Evolutionary conservation across 805 yeast genomes (phyloP).

Genomic region (Deakozyma indianensis): DNA sequence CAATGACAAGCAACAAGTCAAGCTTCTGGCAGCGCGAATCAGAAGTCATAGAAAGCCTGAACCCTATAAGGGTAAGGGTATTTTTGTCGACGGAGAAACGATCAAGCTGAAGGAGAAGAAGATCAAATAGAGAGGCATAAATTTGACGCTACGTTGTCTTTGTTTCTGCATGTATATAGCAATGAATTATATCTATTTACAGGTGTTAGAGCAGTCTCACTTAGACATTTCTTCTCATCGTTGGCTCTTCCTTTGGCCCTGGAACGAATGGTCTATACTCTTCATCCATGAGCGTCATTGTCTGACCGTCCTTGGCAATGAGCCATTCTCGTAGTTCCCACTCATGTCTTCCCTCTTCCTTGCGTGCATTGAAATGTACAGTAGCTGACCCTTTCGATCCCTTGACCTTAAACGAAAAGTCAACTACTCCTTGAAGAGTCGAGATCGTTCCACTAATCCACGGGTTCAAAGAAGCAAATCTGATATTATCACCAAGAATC

Average conservation of each 20-base stretch:
- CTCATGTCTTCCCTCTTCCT: slow-evolving; percentile 42
- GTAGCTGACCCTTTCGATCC: slow-evolving; percentile 47
- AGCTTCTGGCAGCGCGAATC: slow-evolving; percentile 74
- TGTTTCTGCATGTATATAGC: background rate
- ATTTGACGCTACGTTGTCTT: too few species aligned
- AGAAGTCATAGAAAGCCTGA: slow-evolving; percentile 90
- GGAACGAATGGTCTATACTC: slow-evolving; percentile 22
- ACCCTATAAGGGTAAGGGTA: slow-evolving; percentile 97
- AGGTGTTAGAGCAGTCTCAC: background rate
- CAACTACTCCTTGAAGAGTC: slow-evolving; percentile 68
- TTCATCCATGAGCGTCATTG: slow-evolving; percentile 36
- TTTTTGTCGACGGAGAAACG: slow-evolving; percentile 82
- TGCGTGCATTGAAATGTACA: slow-evolving; percentile 53
- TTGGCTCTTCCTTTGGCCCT: slow-evolving; percentile 17
- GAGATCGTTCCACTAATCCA: slow-evolving; percentile 83
- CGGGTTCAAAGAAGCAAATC: slow-evolving; percentile 62
- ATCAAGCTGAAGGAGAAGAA: slow-evolving; percentile 83
- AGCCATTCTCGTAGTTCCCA: slow-evolving; percentile 54
- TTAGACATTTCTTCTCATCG: slow-evolving; percentile 5
- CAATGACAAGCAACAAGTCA: slow-evolving; percentile 72
- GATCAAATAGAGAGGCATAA: slow-evolving; percentile 45
- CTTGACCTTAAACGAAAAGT: slow-evolving; percentile 52
- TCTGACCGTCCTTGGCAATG: slow-evolving; percentile 28
- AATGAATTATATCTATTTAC: background rate
- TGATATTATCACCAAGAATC: slow-evolving; percentile 59